phyloP scores from a whole-genome alignment of 495 filamentous ascomycete genomes.

The Penicillium cataractarum region DNA sequence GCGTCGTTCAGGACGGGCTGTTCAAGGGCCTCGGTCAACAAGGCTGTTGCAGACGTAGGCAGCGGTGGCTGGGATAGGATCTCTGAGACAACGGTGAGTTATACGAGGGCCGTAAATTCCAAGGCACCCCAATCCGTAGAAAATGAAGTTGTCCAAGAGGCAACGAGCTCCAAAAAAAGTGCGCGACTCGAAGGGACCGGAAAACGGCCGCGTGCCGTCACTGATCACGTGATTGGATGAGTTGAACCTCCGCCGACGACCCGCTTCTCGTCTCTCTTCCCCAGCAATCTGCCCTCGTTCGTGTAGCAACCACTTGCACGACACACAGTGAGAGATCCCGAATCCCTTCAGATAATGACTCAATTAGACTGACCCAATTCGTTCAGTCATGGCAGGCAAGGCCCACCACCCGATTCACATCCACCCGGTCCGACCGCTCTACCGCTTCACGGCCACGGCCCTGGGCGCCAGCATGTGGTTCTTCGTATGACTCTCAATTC shows the following conservation, averaged over 20 bases:
- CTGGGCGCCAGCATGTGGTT: slow-evolving; percentile 99
- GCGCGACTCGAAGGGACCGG: slow-evolving; percentile 3
- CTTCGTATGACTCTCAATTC: slow-evolving; percentile 65
- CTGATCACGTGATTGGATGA: slow-evolving; percentile 17
- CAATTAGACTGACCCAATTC: slow-evolving; percentile 10
- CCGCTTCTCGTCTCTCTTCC: slow-evolving; percentile 7
- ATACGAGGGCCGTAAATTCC: neutral
- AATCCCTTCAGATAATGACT: no score
- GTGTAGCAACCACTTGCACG: slow-evolving; percentile 18
- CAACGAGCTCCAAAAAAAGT: neutral
- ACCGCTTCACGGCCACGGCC: slow-evolving; percentile 81
- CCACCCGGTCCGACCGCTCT: slow-evolving; percentile 72
- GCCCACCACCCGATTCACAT: slow-evolving; percentile 68
- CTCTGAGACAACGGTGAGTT: neutral
- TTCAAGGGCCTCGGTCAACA: slow-evolving; percentile 12
- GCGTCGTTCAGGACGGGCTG: neutral
- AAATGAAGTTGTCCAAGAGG: neutral
- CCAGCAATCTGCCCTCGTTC: slow-evolving; percentile 15
- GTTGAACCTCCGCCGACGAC: slow-evolving; percentile 15
- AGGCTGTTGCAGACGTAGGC: neutral
- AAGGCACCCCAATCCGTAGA: neutral
- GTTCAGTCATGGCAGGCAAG: slow-evolving; percentile 57
- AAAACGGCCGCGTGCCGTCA: slow-evolving; percentile 25
- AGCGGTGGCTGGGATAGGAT: neutral
- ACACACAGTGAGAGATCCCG: slow-evolving; percentile 18